Conservation (phyloP, 257 asterid genomes). For the Solanum habrochaites region DNA sequence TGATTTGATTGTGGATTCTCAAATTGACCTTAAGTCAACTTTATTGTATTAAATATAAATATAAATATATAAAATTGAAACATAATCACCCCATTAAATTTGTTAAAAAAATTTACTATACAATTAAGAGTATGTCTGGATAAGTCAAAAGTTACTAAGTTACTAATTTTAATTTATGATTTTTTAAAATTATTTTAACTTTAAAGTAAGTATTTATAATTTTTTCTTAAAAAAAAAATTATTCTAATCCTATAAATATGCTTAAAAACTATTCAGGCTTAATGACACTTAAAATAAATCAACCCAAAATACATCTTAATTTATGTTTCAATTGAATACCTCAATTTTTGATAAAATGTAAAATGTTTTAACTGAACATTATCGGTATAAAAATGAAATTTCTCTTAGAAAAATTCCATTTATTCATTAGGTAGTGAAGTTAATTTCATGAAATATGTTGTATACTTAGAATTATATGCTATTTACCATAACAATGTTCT, state of each 20-base stretch:
- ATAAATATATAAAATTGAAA: neutral
- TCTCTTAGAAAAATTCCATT: neutral
- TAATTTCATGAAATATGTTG: neutral
- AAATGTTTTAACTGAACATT: neutral
- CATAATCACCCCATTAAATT: neutral
- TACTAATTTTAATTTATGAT: no score
- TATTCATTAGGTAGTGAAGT: neutral
- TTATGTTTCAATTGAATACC: neutral
- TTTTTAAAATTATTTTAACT: neutral
- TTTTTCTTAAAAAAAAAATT: no score
- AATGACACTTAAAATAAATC: no score
- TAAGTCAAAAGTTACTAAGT: no score
- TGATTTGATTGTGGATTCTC: slow-evolving; percentile 6
- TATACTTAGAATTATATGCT: neutral
- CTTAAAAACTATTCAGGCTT: no score
- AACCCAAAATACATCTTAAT: rapidly evolving
- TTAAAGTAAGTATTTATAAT: no score
- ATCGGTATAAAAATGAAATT: neutral
- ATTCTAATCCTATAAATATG: no score
- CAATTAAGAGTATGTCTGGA: no score
- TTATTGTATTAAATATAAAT: neutral
- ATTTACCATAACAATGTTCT: neutral
- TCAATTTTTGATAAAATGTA: neutral
- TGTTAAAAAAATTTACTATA: no score
- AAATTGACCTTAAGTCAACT: neutral